Evolutionary conservation across 1,284 basidiomycete genomes (phyloP).

Genomic region (Gastroboletus turbinatus): DNA sequence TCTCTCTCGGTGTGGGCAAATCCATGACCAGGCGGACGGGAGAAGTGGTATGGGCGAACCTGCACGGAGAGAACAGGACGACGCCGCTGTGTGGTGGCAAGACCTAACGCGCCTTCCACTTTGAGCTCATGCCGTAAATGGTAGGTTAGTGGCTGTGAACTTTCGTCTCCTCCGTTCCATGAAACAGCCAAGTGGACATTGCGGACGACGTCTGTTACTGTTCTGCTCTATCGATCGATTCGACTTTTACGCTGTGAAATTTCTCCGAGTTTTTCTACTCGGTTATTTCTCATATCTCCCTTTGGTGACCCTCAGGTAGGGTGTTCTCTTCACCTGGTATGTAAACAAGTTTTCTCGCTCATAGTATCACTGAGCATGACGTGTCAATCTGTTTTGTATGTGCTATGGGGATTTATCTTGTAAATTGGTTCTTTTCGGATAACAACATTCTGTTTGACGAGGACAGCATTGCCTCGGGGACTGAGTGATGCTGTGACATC

Average conservation of each 20-base stretch:
- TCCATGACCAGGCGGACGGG: constrained; percentile 47
- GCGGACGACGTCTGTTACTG: background rate
- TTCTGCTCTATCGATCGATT: background rate
- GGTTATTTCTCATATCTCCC: background rate
- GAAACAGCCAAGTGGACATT: background rate
- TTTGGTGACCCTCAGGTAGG: background rate
- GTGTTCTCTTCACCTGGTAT: background rate
- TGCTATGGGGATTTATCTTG: background rate
- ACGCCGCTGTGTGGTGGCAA: constrained; percentile 34
- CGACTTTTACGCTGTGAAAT: background rate
- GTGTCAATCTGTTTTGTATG: background rate
- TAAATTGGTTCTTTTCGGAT: background rate
- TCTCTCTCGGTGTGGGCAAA: constrained; percentile 67
- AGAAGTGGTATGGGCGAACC: constrained; percentile 14
- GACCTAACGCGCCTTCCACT: constrained; percentile 30
- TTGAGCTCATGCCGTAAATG: constrained; percentile 31
- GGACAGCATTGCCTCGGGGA: background rate
- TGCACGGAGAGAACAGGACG: constrained; percentile 10
- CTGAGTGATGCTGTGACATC: constrained; percentile 19
- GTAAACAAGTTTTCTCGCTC: background rate
- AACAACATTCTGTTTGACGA: background rate
- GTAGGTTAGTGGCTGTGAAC: constrained; percentile 33
- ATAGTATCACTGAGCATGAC: background rate
- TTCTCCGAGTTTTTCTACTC: background rate
- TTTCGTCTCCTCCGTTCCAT: background rate